Conservation (phyloP, 2,329 filamentous ascomycete genomes). For the Fusarium buharicum region DNA sequence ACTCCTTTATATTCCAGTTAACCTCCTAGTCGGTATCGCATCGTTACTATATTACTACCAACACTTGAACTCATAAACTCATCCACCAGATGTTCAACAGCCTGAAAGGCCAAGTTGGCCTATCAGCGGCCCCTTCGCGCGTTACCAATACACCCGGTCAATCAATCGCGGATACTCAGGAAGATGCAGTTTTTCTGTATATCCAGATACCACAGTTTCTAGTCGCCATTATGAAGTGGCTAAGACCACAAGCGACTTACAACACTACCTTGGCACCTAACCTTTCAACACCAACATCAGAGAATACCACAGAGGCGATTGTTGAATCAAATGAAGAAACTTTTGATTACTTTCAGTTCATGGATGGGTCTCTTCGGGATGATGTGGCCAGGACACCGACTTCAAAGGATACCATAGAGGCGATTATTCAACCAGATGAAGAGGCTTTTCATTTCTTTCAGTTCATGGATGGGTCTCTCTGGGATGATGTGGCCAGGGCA, state of each 20-base stretch:
- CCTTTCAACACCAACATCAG: neutral
- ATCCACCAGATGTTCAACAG: neutral
- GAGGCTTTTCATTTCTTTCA: neutral
- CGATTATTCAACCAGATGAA: neutral
- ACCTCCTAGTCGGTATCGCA: too few species aligned
- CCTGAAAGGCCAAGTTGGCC: neutral
- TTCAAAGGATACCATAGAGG: too few species aligned
- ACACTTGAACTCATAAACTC: neutral
- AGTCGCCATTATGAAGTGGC: neutral
- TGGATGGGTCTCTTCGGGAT: neutral
- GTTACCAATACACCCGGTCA: neutral
- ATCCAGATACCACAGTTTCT: neutral
- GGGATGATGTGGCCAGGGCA: neutral
- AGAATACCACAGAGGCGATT: neutral
- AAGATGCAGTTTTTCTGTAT: neutral
- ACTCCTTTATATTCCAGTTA: neutral
- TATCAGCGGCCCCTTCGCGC: neutral
- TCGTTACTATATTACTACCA: neutral
- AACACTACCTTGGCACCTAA: neutral
- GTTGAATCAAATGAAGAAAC: neutral
- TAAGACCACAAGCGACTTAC: neutral
- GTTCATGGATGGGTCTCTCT: neutral
- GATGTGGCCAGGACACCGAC: neutral
- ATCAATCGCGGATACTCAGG: neutral
- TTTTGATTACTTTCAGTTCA: neutral